Percentiles rank a stretch among this genome's conserved stretches.
Evolutionary conservation across 2,329 filamentous ascomycete genomes (phyloP).

Genomic region (Claviceps maximensis): DNA sequence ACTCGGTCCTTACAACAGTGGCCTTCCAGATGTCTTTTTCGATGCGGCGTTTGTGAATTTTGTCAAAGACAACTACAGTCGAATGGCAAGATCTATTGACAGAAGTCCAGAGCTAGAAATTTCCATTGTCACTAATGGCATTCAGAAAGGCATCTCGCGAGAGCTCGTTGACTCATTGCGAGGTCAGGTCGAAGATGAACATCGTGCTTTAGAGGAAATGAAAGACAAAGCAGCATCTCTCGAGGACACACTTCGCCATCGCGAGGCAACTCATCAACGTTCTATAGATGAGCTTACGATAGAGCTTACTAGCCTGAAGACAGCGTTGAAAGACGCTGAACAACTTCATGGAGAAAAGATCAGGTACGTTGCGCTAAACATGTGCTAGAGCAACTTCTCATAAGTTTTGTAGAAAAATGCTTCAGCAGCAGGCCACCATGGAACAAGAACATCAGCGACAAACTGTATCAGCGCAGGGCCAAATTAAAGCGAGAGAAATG

Average conservation of each 20-base stretch:
- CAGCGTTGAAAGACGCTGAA: conserved; percentile 14
- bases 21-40: conserved; percentile 71
- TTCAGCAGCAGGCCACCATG: conserved; percentile 15
- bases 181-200: conserved; percentile 62
- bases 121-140: conserved; percentile 61
- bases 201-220: conserved; percentile 33
- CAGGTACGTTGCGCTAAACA: conserved; percentile 24
- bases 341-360: conserved; percentile 32
- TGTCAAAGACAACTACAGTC: conserved; percentile 89
- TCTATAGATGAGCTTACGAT: conserved; percentile 41
- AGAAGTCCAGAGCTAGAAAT: conserved; percentile 82
- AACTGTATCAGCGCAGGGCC: conserved; percentile 8
- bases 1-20: conserved; percentile 32
- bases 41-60: conserved; percentile 83
- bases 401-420: background rate
- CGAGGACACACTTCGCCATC: conserved; percentile 50
- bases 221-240: conserved; percentile 33
- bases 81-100: conserved; percentile 73
- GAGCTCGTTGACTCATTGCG: conserved; percentile 81
- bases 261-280: conserved; percentile 58
- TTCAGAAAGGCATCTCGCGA: conserved; percentile 84
- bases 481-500: conserved; percentile 12
- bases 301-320: conserved; percentile 17
- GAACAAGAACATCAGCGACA: conserved; percentile 13
- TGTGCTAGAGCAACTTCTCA: background rate